Conservation (phyloP, 768 basidiomycete species). For the Mycena sanguinolenta region DNA sequence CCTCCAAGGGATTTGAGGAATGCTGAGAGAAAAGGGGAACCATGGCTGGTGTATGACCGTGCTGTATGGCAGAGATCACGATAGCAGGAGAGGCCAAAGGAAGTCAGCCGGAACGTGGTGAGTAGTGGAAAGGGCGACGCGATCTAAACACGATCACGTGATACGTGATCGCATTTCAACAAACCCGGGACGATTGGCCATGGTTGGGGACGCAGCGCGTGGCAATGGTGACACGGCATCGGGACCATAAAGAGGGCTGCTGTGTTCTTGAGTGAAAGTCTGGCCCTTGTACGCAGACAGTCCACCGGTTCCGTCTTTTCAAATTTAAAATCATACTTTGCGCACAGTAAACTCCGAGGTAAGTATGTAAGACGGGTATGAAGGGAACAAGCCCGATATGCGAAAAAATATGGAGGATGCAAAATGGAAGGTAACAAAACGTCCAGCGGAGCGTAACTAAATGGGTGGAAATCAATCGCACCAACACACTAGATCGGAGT, state of each 20-base stretch:
- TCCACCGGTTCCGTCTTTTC: background rate
- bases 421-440: slow-evolving; percentile 20
- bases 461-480: slow-evolving; percentile 19
- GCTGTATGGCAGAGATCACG: no score
- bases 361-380: slow-evolving; percentile 29
- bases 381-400: slow-evolving; percentile 12
- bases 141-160: no score
- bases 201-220: no score
- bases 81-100: no score
- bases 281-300: no score
- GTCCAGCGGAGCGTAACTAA: slow-evolving; percentile 35
- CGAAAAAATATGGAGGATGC: slow-evolving; percentile 6
- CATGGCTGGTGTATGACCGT: background rate
- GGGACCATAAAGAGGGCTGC: no score
- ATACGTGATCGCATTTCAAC: no score
- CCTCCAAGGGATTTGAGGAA: slow-evolving; percentile 82
- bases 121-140: no score
- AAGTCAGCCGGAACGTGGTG: no score
- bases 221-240: no score
- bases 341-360: slow-evolving; percentile 4
- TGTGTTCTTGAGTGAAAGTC: no score
- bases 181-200: no score
- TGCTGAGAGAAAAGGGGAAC: slow-evolving; percentile 67
- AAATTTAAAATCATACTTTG: slow-evolving; percentile 25
- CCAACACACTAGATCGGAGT: background rate